Conservation (phyloP, 2,329 filamentous ascomycete genomes). For the Penicillium frequentans region DNA sequence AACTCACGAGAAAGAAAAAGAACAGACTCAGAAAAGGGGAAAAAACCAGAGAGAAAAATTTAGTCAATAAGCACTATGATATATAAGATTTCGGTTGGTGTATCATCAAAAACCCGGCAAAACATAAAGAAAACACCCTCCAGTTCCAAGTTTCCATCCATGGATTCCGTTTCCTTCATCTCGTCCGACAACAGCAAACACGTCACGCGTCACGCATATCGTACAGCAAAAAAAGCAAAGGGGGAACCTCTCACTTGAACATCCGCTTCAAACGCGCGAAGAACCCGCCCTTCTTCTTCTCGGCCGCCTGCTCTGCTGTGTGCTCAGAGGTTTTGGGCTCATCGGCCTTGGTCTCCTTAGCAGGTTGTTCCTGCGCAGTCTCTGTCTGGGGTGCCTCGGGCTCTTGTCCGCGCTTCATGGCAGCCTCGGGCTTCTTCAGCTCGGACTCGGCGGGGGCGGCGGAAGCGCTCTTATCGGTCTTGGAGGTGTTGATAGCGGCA, state of each 20-base stretch:
- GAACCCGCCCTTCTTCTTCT: constrained; percentile 38
- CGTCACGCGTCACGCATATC: constrained; percentile 9
- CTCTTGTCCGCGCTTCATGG: constrained; percentile 24
- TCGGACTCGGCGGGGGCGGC: constrained; percentile 10
- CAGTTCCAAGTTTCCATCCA: neutral
- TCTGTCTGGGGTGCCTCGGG: constrained; percentile 10
- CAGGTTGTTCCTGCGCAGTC: constrained; percentile 1
- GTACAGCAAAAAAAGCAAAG: constrained; percentile 9
- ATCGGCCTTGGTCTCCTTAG: constrained; percentile 14
- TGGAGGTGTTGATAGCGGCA: constrained; percentile 20
- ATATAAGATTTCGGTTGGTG: constrained; percentile 22
- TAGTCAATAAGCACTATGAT: constrained; percentile 19
- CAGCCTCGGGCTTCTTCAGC: constrained; percentile 24
- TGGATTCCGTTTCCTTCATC: neutral
- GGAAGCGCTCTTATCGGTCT: constrained; percentile 18
- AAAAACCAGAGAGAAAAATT: neutral
- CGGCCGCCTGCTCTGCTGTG: constrained; percentile 31
- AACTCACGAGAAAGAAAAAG: neutral
- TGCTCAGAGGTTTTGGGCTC: neutral
- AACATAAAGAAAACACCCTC: constrained; percentile 5
- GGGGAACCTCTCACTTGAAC: constrained; percentile 11
- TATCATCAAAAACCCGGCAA: constrained; percentile 17
- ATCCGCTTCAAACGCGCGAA: constrained; percentile 18
- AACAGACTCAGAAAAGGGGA: neutral
- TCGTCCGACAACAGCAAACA: neutral